phyloP scores from a whole-genome alignment of 2,329 filamentous ascomycete genomes.

The Ophiostoma ips region DNA sequence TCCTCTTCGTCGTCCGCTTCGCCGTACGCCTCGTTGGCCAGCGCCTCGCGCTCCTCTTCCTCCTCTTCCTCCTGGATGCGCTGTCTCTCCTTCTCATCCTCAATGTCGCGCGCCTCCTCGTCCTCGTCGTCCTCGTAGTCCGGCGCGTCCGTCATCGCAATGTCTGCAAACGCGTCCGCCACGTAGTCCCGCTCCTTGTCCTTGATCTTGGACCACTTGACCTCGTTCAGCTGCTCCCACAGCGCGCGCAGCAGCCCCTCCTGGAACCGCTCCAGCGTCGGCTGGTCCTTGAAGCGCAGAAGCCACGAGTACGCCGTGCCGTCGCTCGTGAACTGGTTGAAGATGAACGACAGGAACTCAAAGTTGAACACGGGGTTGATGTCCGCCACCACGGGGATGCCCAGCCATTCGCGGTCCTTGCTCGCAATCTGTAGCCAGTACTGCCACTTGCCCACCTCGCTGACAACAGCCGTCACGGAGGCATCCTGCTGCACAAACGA shows the following conservation, averaged over 20 bases:
- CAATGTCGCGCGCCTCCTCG: conserved; percentile 18
- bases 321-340: conserved; percentile 87
- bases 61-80: conserved; percentile 23
- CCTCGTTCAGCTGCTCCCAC: conserved; percentile 91
- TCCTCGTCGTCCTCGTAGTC: conserved; percentile 31
- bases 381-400: conserved; percentile 71
- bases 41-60: conserved; percentile 27
- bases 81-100: conserved; percentile 23
- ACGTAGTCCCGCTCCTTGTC: conserved; percentile 90
- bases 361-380: conserved; percentile 99
- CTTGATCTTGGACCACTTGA: conserved; percentile 88
- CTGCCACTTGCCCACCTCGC: conserved; percentile 79
- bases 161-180: conserved; percentile 84
- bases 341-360: conserved; percentile 97
- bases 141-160: conserved; percentile 73
- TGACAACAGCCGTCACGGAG: conserved; percentile 63
- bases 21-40: neutral
- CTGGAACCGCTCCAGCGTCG: conserved; percentile 73
- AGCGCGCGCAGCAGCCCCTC: conserved; percentile 88
- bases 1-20: conserved; percentile 37
- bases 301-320: conserved; percentile 93
- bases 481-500: conserved; percentile 72
- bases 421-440: conserved; percentile 87
- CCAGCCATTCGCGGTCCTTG: conserved; percentile 68
- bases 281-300: conserved; percentile 75